Conservation (phyloP, 2,329 filamentous ascomycete species). For the Thelonectria discophora region DNA sequence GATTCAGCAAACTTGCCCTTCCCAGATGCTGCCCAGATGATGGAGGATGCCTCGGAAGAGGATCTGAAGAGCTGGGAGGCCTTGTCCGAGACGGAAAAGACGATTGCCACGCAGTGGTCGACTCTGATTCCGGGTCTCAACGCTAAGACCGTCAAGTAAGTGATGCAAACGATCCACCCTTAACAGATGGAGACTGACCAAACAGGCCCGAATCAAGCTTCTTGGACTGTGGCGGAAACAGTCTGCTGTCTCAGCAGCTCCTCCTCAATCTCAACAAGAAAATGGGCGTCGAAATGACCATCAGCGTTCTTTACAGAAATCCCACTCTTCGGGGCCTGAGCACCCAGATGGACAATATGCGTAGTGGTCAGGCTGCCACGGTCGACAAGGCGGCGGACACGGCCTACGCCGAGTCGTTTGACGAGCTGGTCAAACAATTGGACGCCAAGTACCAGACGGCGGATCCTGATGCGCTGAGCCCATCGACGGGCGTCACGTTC, state of each 20-base stretch:
- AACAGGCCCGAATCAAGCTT: constrained; percentile 51
- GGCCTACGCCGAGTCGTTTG: constrained; percentile 9
- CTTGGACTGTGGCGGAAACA: constrained; percentile 53
- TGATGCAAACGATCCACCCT: neutral
- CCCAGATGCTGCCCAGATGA: constrained; percentile 76
- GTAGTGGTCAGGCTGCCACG: constrained; percentile 7
- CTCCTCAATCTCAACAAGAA: constrained; percentile 65
- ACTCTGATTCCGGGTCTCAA: constrained; percentile 73
- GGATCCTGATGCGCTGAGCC: constrained; percentile 47
- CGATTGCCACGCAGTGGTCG: constrained; percentile 69
- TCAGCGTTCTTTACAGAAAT: constrained; percentile 44
- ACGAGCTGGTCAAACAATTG: constrained; percentile 44
- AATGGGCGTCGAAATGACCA: constrained; percentile 43
- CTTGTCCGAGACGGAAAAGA: constrained; percentile 51
- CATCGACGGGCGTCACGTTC: constrained; percentile 62
- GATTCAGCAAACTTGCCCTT: constrained; percentile 82
- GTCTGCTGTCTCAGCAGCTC: constrained; percentile 73
- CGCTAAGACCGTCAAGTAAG: constrained; percentile 65
- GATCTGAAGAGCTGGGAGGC: constrained; percentile 62
- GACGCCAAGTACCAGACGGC: constrained; percentile 50
- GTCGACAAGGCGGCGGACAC: constrained; percentile 11
- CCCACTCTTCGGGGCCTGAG: constrained; percentile 15
- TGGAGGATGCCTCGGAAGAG: constrained; percentile 48
- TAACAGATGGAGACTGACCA: constrained; percentile 8
- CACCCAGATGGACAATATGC: constrained; percentile 7